Evolutionary conservation across 352 stramenopile species (phyloP), one percentile per base, ranked within the genome.

Genomic region (Pythium phragmiticola): DNA sequence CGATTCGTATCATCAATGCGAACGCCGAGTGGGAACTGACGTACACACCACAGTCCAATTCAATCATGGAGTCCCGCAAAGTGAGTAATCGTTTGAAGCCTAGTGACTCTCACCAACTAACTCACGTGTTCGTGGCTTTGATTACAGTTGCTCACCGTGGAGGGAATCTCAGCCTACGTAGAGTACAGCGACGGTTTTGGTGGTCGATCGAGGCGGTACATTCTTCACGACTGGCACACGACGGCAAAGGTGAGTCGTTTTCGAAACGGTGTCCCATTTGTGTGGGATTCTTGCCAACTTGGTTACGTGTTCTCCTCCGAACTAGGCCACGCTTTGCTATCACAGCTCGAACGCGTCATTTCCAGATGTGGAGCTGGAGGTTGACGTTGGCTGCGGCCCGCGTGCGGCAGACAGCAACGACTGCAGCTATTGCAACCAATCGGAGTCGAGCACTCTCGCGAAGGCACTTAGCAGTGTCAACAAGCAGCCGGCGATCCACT

Each of bases 141-240:
- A 14, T 33, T 33, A 2, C 28, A 94, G 84, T 50, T 92, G 28
- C 48, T 95, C 63, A 80, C 66, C 65, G 82, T 77, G 0, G 73
- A 92, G 34, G 72, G 73, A 8, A 78, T 94, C 33, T 75, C 78
- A 26, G 80, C 86, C 8, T 95, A 92, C 54, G 78, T 94, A 57
- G 82, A 91, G 56, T 90, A 85, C 54, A 66, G 69, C 43, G 65
- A 78, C 30, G 64, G 61, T 39, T 16, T 60, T 37, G 23, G 21
- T 37, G 16, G 66, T 21, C 56, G 59, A 42, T 64, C 57, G 14
- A 73, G 77, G 64, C 77, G 82, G 61, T 94, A 95, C 81, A 78
- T 94, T 76, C 87, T 94, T 45, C 87, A 95, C 59, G 84, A 92
- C 39, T 95, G 87, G 87, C 74, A 74, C 65, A 90, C 77, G 30